Evolutionary conservation across 257 asterid species (phyloP), one percentile per base, ranked within the genome.

Genomic region (Petrea volubilis): DNA sequence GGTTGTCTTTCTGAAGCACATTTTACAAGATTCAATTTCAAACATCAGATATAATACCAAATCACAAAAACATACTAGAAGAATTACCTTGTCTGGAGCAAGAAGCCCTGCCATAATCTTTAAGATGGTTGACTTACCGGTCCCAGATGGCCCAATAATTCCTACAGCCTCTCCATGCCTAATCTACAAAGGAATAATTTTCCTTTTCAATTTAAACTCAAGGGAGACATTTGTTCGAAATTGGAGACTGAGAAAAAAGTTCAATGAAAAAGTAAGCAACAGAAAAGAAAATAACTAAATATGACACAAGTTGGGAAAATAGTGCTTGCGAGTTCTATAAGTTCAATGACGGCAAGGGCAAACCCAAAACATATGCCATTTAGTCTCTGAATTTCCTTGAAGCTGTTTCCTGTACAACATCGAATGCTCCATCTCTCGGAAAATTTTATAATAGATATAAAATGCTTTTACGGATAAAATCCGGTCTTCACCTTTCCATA

Each of bases 121-220:
- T 83, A 95, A 85, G 57, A 95, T 88, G 60, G 99, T 95, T 33
- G 99, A 95, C 76, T 95, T 95, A 57, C 99, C 99, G 13, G 99
- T 95, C 71, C 98, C 99, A 69, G 99, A 95, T 74, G 99, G 99
- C 76, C 99, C 99, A 83, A 94, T 91, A 73, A 94, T 91, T 68
- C 99, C 99, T 66, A 94, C 93, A 81, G 99, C 99, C 82, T 94
- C 99, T 68, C 99, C 99, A 80, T 86, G 96, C 84, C 93, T 89
- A 82, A 94, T 94, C 99, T 91, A 85, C 83, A 84, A 62, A 61
- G 53, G 78, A 60, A 74, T 41, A 10, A 24, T 44, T n/a, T 21
- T 69, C 44, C n/a, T 36, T 57, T 34, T 60, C 46, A 57, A 27
- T 18, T 53, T 44, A 72, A 73, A 27, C 20, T 49, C 70, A 56